Conservation (phyloP, 1,139 yeast species). For the Candida frijolesensis region DNA sequence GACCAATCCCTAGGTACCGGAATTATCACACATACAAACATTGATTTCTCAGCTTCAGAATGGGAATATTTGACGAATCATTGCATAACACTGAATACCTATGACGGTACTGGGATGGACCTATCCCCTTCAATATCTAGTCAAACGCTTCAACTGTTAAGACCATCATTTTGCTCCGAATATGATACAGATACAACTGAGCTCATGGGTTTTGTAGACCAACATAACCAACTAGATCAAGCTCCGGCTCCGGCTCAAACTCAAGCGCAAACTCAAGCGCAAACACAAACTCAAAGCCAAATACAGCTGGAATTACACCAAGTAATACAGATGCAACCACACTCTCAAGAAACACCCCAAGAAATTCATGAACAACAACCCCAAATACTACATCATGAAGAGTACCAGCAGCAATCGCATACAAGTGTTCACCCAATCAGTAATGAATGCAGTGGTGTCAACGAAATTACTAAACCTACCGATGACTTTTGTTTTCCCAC, state of each 20-base stretch:
- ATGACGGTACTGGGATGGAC: slow-evolving; percentile 9
- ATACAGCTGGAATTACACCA: neutral
- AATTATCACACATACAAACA: neutral
- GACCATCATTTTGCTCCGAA: slow-evolving; percentile 16
- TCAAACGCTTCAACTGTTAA: slow-evolving; percentile 16
- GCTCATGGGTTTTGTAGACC: slow-evolving; percentile 14
- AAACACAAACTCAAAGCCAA: neutral
- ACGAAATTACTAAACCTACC: neutral
- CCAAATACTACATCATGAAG: neutral
- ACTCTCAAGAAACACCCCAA: neutral
- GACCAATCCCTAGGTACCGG: neutral
- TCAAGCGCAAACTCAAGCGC: slow-evolving; percentile 1
- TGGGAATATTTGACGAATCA: slow-evolving; percentile 13
- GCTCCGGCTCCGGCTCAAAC: too few species aligned
- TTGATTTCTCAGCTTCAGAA: slow-evolving; percentile 9
- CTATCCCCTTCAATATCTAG: slow-evolving; percentile 17
- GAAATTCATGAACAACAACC: neutral
- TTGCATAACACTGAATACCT: slow-evolving; percentile 1
- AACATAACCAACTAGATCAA: slow-evolving; percentile 3
- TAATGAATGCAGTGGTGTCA: neutral
- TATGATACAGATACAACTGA: slow-evolving; percentile 19
- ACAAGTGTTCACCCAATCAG: neutral
- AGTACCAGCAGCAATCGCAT: neutral
- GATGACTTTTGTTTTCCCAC: slow-evolving; percentile 5
- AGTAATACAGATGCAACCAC: neutral